Conservation (phyloP, 495 filamentous ascomycete genomes). For the Penicillium dipodomyicola region DNA sequence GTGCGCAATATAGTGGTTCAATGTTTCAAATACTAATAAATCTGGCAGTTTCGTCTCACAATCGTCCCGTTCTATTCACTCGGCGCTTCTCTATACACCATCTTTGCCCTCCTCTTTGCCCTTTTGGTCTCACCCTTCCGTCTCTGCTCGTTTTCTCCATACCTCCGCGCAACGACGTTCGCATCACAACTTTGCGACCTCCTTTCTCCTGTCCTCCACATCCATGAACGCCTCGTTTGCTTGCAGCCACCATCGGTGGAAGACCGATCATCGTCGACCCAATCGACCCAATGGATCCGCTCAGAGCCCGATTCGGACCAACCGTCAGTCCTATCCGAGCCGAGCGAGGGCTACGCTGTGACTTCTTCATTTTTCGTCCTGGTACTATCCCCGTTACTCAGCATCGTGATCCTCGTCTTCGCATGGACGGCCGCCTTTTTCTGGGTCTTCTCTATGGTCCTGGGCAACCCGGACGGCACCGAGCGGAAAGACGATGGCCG, state of each 20-base stretch:
- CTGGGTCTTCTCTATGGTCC: conserved; percentile 60
- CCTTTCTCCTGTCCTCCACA: conserved; percentile 42
- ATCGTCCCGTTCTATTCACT: conserved; percentile 47
- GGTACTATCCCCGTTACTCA: conserved; percentile 53
- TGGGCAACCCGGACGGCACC: conserved; percentile 63
- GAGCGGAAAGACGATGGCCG: conserved; percentile 61
- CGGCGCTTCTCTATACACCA: conserved; percentile 42
- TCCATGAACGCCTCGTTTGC: conserved; percentile 43
- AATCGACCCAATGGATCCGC: conserved; percentile 37
- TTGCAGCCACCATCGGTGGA: conserved; percentile 27
- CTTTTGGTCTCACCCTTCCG: conserved; percentile 44
- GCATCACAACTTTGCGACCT: conserved; percentile 39
- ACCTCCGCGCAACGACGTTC: conserved; percentile 40
- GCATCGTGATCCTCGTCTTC: conserved; percentile 51
- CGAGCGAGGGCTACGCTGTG: conserved; percentile 32
- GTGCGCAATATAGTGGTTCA: conserved; percentile 3
- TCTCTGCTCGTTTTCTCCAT: conserved; percentile 39
- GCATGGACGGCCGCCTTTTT: conserved; percentile 62
- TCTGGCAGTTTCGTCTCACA: conserved; percentile 49
- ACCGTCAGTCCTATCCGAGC: conserved; percentile 17
- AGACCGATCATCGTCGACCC: conserved; percentile 33
- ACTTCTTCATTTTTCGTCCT: conserved; percentile 49
- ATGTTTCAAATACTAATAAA: neutral
- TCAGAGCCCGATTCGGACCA: conserved; percentile 27
- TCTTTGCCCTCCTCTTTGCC: conserved; percentile 42